Evolutionary conservation across 305 asterid genomes (phyloP).

Genomic region (Andrographis paniculata): DNA sequence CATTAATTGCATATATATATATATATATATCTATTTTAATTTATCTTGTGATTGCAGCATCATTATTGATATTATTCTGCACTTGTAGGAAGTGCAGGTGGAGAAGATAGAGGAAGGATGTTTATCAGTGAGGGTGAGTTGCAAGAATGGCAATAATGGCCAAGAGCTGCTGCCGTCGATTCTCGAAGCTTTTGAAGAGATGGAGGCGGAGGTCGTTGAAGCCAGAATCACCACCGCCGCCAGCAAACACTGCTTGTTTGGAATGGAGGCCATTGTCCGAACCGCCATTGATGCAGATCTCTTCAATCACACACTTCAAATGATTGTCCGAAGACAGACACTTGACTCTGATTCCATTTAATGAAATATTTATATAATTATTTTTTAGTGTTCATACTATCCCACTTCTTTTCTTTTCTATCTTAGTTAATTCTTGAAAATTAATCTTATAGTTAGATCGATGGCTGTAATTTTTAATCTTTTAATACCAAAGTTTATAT

Average conservation of each 20-base stretch:
- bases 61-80: no score
- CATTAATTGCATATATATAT: no score
- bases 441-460: no score
- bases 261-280: conserved; percentile 59
- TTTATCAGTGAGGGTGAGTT: conserved; percentile 36
- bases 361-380: no score
- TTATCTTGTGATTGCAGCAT: no score
- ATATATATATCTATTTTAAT: no score
- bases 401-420: no score
- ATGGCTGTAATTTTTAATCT: no score
- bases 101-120: conserved; percentile 42
- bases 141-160: conserved; percentile 35
- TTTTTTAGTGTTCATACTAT: no score
- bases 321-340: conserved; percentile 24
- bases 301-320: conserved; percentile 32
- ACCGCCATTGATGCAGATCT: conserved; percentile 26
- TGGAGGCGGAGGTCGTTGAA: conserved; percentile 34
- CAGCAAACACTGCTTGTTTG: conserved; percentile 30
- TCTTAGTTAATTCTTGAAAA: no score
- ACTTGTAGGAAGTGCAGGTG: conserved; percentile 48
- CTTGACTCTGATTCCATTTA: no score
- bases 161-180: conserved; percentile 34
- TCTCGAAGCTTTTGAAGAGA: conserved; percentile 46
- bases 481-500: no score
- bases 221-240: conserved; percentile 28